Base-by-base conservation (phyloP, 2,329 filamentous ascomycete species). In the Aspergillus nomiae region DNA sequence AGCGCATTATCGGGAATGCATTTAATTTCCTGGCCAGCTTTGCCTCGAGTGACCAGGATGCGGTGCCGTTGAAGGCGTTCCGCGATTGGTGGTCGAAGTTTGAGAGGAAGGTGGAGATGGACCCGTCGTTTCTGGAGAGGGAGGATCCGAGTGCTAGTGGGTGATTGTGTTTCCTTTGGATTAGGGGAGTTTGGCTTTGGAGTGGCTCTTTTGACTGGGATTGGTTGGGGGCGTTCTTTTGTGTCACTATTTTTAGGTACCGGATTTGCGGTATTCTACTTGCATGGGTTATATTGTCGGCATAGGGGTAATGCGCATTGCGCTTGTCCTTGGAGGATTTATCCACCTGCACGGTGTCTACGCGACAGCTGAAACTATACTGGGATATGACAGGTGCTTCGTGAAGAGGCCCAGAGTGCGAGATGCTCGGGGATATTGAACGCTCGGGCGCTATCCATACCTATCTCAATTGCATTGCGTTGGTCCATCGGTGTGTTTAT, bases 71-170 rank as follows among this genome's bases (percentile, higher is more conserved):
- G 67, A 95, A 92, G 80, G 92, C 91, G 6, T 99, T 99, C 76
- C 90, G 96, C 80, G 92, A 96, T 63, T 99, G 96, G 95, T 99
- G 96, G 95, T 86, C 84, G 64, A 98, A 97, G 79, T 99, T 99
- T 80, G 94, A 99, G 82, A 87, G 87, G 65, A 90, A 89, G 74
- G 86, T 99, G 45, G 90, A 94, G 71, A 85, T 87, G 67, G 95
- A 99, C 80, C 94, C 95, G 0, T 87, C 87, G 8, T 99, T 99
- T 76, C 81, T 99, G 69, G 94, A 98, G 79, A 87, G 89, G 71
- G 87, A 84, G 61, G 86, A 87, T 67, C 82, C 83, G 21, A 72
- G 65, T 66, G 68, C 71, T 14, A 63, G 59, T 19, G 72, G 67
- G 59, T 66, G 30, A 68, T 59, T 16, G 16, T 9, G n/a, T 26